Conservation (phyloP, 2,329 filamentous ascomycete genomes). For the Fusarium gaditjirri region DNA sequence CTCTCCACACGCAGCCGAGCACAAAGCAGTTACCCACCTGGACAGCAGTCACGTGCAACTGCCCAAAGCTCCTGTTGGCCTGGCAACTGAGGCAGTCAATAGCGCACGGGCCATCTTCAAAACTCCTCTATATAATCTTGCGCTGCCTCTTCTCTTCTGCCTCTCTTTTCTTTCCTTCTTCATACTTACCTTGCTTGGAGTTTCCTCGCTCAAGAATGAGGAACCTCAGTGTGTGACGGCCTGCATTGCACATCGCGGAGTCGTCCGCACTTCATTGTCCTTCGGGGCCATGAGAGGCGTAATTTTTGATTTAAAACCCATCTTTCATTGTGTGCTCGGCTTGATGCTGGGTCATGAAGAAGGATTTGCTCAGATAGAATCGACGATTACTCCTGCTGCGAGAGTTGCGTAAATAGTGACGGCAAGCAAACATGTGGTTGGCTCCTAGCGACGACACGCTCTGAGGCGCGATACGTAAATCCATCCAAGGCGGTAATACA, state of each 20-base stretch:
- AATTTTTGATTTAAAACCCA: conserved; percentile 60
- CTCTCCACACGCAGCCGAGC: conserved; percentile 5
- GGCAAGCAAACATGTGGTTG: no score
- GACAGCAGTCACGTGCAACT: background rate
- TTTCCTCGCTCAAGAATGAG: conserved; percentile 58
- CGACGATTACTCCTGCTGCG: fast-evolving
- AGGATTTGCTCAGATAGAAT: background rate
- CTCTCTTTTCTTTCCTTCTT: conserved; percentile 55
- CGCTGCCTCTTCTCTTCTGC: conserved; percentile 26
- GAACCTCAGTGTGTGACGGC: conserved; percentile 56
- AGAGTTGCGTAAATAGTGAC: fast-evolving
- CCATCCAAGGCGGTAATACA: background rate
- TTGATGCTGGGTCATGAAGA: conserved; percentile 49
- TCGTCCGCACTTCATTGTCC: conserved; percentile 61
- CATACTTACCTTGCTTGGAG: conserved; percentile 66
- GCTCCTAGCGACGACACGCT: no score
- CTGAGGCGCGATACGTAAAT: background rate
- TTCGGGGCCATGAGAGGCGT: conserved; percentile 64
- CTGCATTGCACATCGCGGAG: conserved; percentile 68
- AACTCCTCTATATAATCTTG: conserved; percentile 46
- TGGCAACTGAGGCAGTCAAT: background rate
- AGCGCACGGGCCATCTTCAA: background rate
- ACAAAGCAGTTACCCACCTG: background rate
- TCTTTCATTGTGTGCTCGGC: conserved; percentile 57
- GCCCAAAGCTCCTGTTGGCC: background rate